A percentile compares a stretch with the other conserved stretches of the same genome.
Evolutionary conservation across 306 rosid species (phyloP).

Genomic region (Abrus pulchellus): DNA sequence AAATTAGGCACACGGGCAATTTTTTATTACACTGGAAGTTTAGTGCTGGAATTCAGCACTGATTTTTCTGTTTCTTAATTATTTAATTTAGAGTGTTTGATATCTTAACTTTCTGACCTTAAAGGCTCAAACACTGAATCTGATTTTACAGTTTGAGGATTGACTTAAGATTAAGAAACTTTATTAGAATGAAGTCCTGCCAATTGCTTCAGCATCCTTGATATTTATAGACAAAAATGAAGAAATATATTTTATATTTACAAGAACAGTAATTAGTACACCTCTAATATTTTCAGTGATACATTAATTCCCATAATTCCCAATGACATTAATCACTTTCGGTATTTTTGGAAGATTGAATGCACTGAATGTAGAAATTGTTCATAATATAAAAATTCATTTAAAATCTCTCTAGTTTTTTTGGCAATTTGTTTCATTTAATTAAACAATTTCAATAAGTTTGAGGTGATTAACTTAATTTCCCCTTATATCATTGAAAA

Average conservation of each 20-base stretch:
- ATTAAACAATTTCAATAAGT: conserved; percentile 24
- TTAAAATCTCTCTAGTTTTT: not conserved
- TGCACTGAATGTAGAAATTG: conserved; percentile 1
- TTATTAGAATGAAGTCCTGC: not conserved
- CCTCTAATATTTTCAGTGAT: not conserved
- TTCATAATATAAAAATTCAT: conserved; percentile 5
- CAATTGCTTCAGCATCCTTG: conserved; percentile 26
- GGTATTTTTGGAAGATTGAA: conserved; percentile 7
- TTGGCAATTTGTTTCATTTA: conserved; percentile 26
- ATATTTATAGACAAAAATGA: not conserved
- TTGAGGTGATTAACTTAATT: conserved; percentile 10
- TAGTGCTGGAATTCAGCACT: conserved; percentile 11
- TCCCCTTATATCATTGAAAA: not conserved
- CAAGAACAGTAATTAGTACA: not conserved
- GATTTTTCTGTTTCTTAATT: not conserved
- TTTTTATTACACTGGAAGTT: conserved; percentile 5
- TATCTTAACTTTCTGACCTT: conserved; percentile 29
- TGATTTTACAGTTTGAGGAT: conserved; percentile 5
- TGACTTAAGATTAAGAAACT: not conserved
- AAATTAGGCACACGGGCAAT: conserved; percentile 20
- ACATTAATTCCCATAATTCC: conserved; percentile 1
- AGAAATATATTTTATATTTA: not conserved
- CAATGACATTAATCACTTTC: not conserved
- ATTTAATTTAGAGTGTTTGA: conserved; percentile 26
- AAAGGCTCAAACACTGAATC: not conserved